These are phyloP conservation scores for Colletotrichum magnum DNA, from an alignment of 2,329 filamentous ascomycete species.

Conservation along the genomic window DNA sequence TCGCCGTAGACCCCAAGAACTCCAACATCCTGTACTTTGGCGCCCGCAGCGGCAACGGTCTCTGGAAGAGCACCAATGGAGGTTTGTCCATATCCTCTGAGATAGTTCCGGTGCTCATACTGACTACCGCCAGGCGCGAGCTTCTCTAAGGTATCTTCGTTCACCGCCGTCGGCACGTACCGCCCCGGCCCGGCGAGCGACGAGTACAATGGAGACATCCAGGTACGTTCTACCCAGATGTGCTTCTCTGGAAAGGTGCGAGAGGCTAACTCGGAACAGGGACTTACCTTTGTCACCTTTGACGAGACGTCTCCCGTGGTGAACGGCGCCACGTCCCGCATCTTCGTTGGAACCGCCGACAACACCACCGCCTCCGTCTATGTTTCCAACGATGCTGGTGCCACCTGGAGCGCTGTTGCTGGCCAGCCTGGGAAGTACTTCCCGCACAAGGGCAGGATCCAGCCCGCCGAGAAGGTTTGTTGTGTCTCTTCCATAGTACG, in stretches of 20 bases:
- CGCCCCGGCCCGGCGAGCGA: slow-evolving; percentile 58
- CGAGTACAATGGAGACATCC: slow-evolving; percentile 59
- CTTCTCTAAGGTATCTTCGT: slow-evolving; percentile 68
- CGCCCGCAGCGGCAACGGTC: slow-evolving; percentile 70
- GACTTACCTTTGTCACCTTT: slow-evolving; percentile 68
- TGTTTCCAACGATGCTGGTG: slow-evolving; percentile 67
- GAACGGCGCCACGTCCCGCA: slow-evolving; percentile 66
- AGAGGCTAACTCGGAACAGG: slow-evolving; percentile 55
- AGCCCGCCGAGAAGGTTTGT: slow-evolving; percentile 63
- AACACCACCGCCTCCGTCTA: slow-evolving; percentile 67
- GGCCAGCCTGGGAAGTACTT: slow-evolving; percentile 66
- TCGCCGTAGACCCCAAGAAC: slow-evolving; percentile 71
- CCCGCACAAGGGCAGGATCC: slow-evolving; percentile 68
- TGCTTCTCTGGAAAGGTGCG: no score
- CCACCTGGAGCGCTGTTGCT: slow-evolving; percentile 64
- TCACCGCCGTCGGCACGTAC: slow-evolving; percentile 67
- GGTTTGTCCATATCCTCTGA: slow-evolving; percentile 65
- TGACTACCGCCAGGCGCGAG: slow-evolving; percentile 59
- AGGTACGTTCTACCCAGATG: slow-evolving; percentile 44
- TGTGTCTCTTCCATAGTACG: slow-evolving; percentile 61
- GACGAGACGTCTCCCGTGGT: slow-evolving; percentile 63
- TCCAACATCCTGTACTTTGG: slow-evolving; percentile 71
- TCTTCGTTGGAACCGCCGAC: slow-evolving; percentile 70
- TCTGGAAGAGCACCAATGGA: slow-evolving; percentile 71
- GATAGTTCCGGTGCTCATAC: slow-evolving; percentile 50